These are phyloP conservation scores for Anisodus tanguticus DNA, from an alignment of 257 asterid species.

Conservation along the genomic window DNA sequence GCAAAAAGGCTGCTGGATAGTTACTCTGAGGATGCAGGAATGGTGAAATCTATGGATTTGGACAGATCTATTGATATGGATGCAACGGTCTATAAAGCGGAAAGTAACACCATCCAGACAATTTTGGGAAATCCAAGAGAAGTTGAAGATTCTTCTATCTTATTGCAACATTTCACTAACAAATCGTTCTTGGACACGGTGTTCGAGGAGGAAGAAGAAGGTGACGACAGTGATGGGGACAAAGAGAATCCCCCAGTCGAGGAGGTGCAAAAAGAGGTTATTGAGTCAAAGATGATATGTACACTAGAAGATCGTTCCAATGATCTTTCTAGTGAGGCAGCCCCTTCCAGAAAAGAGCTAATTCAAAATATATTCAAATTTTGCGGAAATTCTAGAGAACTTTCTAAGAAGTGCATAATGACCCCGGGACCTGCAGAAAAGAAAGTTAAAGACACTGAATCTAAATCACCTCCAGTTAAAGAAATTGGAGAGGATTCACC, in stretches of 20 bases:
- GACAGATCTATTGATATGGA: constrained; percentile 73
- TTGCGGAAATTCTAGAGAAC: constrained; percentile 67
- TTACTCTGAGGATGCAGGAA: constrained; percentile 68
- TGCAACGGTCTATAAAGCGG: constrained; percentile 36
- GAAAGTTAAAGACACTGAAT: constrained; percentile 20
- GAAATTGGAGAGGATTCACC: constrained; percentile 35
- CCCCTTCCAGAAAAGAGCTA: constrained; percentile 50
- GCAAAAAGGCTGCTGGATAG: constrained; percentile 64
- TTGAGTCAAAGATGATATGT: constrained; percentile 65
- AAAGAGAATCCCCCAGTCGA: constrained; percentile 51
- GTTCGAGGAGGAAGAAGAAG: constrained; percentile 79
- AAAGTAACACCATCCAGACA: constrained; percentile 33
- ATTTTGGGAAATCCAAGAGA: constrained; percentile 42
- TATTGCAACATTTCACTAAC: constrained; percentile 41
- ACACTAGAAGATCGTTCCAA: not conserved
- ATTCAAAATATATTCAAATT: constrained; percentile 73
- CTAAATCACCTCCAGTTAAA: constrained; percentile 27
- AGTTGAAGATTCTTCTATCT: constrained; percentile 40
- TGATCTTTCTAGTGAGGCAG: constrained; percentile 42
- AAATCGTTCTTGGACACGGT: constrained; percentile 71
- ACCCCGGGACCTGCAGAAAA: constrained; percentile 39
- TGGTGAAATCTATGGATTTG: constrained; percentile 99
- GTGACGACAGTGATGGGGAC: constrained; percentile 58
- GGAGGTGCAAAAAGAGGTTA: constrained; percentile 80
- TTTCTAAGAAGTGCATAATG: constrained; percentile 38